These are phyloP conservation scores for Aspergillus ochraceus DNA, from an alignment of 2,329 filamentous ascomycete species.

Conservation along the genomic window DNA sequence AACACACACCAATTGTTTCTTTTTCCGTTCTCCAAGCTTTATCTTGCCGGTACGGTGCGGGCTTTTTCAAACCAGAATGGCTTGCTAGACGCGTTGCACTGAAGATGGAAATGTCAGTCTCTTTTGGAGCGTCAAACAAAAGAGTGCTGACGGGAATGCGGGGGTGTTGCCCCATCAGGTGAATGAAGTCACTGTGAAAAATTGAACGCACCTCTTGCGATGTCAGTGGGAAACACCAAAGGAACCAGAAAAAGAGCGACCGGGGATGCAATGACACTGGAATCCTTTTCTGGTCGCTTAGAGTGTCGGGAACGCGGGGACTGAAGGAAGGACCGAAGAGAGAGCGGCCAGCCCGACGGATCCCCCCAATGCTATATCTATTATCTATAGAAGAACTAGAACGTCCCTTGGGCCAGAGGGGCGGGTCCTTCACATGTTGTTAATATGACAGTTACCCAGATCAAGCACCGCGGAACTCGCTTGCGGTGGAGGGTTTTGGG, in stretches of 20 bases:
- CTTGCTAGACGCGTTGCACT: neutral
- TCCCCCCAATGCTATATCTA: constrained; percentile 6
- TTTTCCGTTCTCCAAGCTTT: neutral
- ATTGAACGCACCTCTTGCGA: neutral
- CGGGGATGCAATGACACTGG: neutral
- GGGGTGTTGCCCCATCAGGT: neutral
- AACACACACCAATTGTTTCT: neutral
- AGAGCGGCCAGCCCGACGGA: neutral
- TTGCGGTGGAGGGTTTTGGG: constrained; percentile 1
- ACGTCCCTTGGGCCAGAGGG: neutral
- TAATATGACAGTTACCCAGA: neutral
- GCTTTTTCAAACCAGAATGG: neutral
- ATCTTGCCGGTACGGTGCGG: neutral
- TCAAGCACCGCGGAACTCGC: constrained; percentile 13
- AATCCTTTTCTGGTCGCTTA: neutral
- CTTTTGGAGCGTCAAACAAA: neutral
- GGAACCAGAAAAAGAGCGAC: neutral
- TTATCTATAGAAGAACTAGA: constrained; percentile 7
- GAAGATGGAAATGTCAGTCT: neutral
- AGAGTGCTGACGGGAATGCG: neutral
- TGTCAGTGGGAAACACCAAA: neutral
- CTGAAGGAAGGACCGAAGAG: neutral
- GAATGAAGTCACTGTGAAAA: neutral
- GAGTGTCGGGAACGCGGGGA: neutral
- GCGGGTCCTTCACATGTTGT: constrained; percentile 15